Evolutionary conservation across 2,329 filamentous ascomycete species (phyloP), one percentile per base, ranked within the genome.

Genomic region (Monilinia vaccinii-corymbosi): DNA sequence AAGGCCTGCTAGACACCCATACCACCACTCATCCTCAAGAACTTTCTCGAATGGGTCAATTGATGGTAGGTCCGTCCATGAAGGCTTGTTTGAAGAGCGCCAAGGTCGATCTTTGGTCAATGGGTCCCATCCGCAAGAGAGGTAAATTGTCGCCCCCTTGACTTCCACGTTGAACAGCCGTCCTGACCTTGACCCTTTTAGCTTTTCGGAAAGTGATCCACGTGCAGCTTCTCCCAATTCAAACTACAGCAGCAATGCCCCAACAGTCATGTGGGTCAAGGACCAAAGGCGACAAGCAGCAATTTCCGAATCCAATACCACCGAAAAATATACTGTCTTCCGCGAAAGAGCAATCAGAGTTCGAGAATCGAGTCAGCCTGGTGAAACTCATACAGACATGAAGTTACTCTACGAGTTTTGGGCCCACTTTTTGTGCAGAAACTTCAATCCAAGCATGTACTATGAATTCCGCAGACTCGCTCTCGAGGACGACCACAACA

Each of bases 361-460:
- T 60, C 72, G 77, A 59, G 68, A 71, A 38, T 57, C 63, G 6
- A 71, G 72, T 38, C 63, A 71, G 31, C 38, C 67, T 21, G 71
- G 73, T 50, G 72, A 77, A 60, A 73, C 71, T 44, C 79, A 81
- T 52, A 75, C 77, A 62, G 79, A 84, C 68, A 85, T 87, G 78
- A 79, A 83, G 69, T 78, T 83, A 61, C 79, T 89, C 34, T 91
- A 90, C 75, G 80, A 84, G 64, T 89, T 89, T 75, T 91, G 87
- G 86, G 83, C 84, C 23, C 82, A 87, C 71, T 89, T 88, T 70
- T 78, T 91, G 64, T 80, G 84, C 64, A 79, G 83, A 68, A 86
- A 88, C 74, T 91, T 91, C 79, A 88, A 91, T 72, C 77, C 79
- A 61, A 78, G 77, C 70, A 88, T 92, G 83, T 91, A 91, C 75